Evolutionary conservation across 352 stramenopile species (phyloP), one percentile per base, ranked within the genome.

Genomic region (Pythium brassicae): DNA sequence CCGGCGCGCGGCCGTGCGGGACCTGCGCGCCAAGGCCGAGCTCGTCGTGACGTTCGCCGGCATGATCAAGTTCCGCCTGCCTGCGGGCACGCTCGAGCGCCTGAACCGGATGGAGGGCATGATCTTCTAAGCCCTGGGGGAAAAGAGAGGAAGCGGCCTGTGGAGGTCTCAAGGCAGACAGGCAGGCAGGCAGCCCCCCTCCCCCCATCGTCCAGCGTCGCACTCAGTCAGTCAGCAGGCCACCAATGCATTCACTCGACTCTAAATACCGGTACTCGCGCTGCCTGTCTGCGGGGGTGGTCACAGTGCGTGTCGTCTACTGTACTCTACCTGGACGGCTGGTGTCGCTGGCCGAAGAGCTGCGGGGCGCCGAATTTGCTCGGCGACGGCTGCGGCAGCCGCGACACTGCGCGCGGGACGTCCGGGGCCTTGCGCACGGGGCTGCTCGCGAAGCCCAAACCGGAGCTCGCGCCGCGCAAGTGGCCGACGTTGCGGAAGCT

Each of bases 21-120:
- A 77, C 55, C 53, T 95, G 56, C 81, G 83, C 19, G 68, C 77
- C 37, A 91, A 92, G 63, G 82, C 83, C n/a, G 80, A 92, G 60
- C 63, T 90, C 15, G 66, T 93, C 29, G 85, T 95, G 53, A 92
- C 83, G 40, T 95, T 95, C 52, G 79, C 85, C 3, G 85, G 85
- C 22, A 93, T 95, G 85, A 86, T 95, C 70, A 95, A 93, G 69
- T 89, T 92, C 64, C 85, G 85, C 34, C 60, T 93, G 43, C 85
- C 85, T 7, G 69, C 82, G 10, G 85, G 83, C 37, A 92, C 82
- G 15, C 92, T 92, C 60, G 85, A 93, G 59, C 78, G 83, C 27
- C 63, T 95, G 40, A 89, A 91, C 66, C 85, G 83, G 60, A 87
- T 95, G 80, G 85, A 95, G 55, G 70, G 74, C 57, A 94, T 94